Base-by-base conservation (phyloP, 1,284 basidiomycete genomes). In the Vanrija sp. region DNA sequence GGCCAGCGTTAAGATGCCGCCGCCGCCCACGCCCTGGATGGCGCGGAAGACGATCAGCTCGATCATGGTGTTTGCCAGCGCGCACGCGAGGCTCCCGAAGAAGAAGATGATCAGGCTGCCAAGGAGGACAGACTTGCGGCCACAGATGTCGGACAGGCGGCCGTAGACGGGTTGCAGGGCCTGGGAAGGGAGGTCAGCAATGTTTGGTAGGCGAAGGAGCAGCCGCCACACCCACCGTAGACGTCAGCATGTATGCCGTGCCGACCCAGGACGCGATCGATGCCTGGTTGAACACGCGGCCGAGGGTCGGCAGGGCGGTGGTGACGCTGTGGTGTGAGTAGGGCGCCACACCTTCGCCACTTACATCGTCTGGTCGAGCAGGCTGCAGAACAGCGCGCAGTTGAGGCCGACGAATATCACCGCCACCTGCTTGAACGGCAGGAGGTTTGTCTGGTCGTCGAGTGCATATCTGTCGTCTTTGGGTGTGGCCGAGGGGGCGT, bases 81-180 rank as follows among this genome's bases (percentile, higher is more conserved):
- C 85, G 44, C 85, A 85, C 3, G 65, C 63, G n/a, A 70, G 46
- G 16, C 46, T 51, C 12, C 67, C 65, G 39, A 86, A 65, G 73
- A 86, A 81, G 68, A 85, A 85, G 40, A 87, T 74, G 14, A 72
- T 66, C 80, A 88, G 83, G 2, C 81, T 51, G 16, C 43, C 56
- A 18, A 64, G 58, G 14, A 63, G 52, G 0, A 83, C 82, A 16
- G 73, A 72, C 68, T 89, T 88, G 38, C 87, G 79, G 10, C 87
- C 88, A 61, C 87, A 88, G 38, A 86, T 87, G 61, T 89, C 87
- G 80, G 84, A 75, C 18, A 87, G 83, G 8, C 85, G 81, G 39
- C 86, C 86, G 67, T 86, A 82, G 1, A 81, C 68, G 1, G 71
- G 79, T 62, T 87, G 86, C 61, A 86, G 84, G 3, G 59, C 58